These are phyloP conservation scores for Kuraishia borneana DNA, from an alignment of 805 yeast genomes.

Conservation along the genomic window DNA sequence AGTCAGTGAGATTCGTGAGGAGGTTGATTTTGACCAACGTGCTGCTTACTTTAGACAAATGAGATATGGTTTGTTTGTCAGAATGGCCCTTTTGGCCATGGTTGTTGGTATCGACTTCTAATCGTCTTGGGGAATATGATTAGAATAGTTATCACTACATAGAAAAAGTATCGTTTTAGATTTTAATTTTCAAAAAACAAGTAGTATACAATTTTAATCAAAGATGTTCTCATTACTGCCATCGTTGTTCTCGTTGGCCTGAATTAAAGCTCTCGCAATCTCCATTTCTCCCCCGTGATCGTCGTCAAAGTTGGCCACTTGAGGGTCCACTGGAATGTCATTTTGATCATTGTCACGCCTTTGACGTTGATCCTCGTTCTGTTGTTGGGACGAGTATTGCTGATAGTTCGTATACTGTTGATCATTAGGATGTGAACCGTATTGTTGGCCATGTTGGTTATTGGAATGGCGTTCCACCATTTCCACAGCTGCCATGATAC, in stretches of 20 bases:
- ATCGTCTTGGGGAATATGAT: conserved; percentile 1
- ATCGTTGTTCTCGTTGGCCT: conserved; percentile 30
- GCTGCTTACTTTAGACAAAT: conserved; percentile 99
- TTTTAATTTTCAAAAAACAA: not conserved
- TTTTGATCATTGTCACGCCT: conserved; percentile 10
- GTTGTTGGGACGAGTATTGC: conserved; percentile 3
- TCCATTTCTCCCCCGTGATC: conserved; percentile 39
- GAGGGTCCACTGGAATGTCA: conserved; percentile 47
- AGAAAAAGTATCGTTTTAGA: too few species aligned
- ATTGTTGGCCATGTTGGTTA: conserved; percentile 9
- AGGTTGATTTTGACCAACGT: conserved; percentile 98
- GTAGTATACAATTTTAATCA: not conserved
- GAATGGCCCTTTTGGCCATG: conserved; percentile 98
- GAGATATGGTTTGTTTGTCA: conserved; percentile 95
- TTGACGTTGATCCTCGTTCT: conserved; percentile 3
- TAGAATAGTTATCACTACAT: not conserved
- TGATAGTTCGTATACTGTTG: conserved; percentile 5
- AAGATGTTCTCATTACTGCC: conserved; percentile 2
- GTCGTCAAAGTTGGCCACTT: conserved; percentile 20
- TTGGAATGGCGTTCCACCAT: conserved; percentile 32
- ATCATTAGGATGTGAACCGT: conserved; percentile 5
- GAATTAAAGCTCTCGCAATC: conserved; percentile 56
- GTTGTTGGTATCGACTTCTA: conserved; percentile 90
- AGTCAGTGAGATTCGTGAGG: conserved; percentile 91
- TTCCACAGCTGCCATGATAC: conserved; percentile 49